Evolutionary conservation across 2,329 filamentous ascomycete genomes (phyloP).

Genomic region (Cladosporium colombiae): DNA sequence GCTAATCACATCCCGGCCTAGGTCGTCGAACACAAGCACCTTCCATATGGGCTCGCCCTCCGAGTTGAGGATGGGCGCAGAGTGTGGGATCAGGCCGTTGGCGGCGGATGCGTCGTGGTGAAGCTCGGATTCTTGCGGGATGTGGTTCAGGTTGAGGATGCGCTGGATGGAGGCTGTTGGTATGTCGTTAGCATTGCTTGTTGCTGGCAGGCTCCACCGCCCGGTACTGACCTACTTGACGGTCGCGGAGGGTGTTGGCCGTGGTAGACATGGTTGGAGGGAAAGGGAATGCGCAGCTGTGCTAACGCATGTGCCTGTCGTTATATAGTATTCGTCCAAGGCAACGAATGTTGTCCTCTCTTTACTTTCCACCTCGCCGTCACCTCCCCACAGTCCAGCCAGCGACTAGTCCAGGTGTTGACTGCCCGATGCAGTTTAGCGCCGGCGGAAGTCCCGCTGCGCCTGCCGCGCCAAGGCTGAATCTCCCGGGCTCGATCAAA

Average conservation of each 20-base stretch:
- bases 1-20: conserved; percentile 92
- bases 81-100: conserved; percentile 66
- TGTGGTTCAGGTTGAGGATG: conserved; percentile 91
- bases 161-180: conserved; percentile 81
- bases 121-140: conserved; percentile 55
- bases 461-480: background rate
- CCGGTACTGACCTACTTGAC: conserved; percentile 65
- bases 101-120: conserved; percentile 62
- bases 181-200: conserved; percentile 16
- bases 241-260: conserved; percentile 65
- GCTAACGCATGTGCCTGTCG: conserved; percentile 32
- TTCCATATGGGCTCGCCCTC: conserved; percentile 97
- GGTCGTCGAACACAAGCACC: conserved; percentile 90
- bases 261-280: conserved; percentile 54
- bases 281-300: background rate
- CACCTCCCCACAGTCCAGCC: background rate
- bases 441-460: background rate
- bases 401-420: background rate
- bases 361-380: background rate
- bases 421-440: background rate
- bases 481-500: conserved; percentile 4
- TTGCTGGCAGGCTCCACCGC: conserved; percentile 19
- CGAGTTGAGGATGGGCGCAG: conserved; percentile 78
- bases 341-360: background rate
- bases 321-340: background rate